Conservation (phyloP, 1,284 basidiomycete species). For the Rhodofomes roseus region DNA sequence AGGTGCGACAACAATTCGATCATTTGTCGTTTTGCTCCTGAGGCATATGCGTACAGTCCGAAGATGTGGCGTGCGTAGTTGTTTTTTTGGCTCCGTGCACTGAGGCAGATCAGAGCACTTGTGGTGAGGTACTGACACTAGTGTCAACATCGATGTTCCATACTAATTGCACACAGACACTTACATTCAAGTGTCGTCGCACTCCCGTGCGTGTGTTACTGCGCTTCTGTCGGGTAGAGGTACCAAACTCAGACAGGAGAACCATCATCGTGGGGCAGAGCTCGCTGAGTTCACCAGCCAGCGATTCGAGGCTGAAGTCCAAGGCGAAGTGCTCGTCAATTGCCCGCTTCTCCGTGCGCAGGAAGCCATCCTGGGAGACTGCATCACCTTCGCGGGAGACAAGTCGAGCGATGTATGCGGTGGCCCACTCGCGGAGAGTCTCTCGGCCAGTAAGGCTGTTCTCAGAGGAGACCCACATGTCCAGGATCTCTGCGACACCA, state of each 20-base stretch:
- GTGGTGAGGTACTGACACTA: background rate
- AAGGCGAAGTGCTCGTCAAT: background rate
- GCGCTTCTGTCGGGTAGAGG: no score
- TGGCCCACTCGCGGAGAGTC: slow-evolving; percentile 1
- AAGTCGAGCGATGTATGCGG: background rate
- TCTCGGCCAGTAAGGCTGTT: slow-evolving; percentile 6
- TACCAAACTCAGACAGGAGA: no score
- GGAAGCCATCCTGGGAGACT: background rate
- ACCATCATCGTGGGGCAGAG: no score
- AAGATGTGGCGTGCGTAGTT: slow-evolving; percentile 23
- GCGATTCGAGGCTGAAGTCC: background rate
- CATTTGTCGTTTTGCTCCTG: slow-evolving; percentile 26
- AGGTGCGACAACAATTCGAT: slow-evolving; percentile 25
- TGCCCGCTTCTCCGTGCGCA: background rate
- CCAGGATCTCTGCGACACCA: background rate
- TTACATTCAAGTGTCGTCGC: no score
- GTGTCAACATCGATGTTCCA: no score
- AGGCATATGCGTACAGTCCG: slow-evolving; percentile 30
- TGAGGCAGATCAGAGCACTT: slow-evolving; percentile 11
- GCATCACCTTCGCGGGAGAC: background rate
- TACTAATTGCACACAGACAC: no score
- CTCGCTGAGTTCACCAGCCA: no score
- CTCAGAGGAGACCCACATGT: slow-evolving; percentile 1
- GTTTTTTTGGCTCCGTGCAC: slow-evolving; percentile 30
- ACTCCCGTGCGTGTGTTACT: no score